Evolutionary conservation across 257 asterid species (phyloP), one percentile per base, ranked within the genome.

Genomic region (Anisodus tanguticus): DNA sequence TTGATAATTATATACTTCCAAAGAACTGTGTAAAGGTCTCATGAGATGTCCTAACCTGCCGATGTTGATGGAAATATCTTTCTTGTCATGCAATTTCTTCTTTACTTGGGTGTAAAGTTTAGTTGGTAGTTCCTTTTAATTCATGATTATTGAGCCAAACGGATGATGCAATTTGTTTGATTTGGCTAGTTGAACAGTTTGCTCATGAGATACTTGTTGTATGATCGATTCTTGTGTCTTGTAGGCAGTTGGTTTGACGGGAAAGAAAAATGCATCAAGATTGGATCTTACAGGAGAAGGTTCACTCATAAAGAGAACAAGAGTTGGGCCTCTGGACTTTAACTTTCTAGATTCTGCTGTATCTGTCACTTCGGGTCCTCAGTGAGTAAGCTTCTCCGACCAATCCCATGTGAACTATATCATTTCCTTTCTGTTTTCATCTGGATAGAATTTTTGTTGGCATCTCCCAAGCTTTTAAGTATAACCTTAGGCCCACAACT

Each of bases 311-410:
- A 89, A 91, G 90, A 97, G 91, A 90, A 87, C 99, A 31, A 90
- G 92, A 87, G 98, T 97, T 82, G 99, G 99, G 58, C 99, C 98
- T 35, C 85, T 95, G 54, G 99, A 97, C 59, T 93, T 94, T 84
- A 93, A 94, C 86, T 86, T 97, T 86, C 92, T 97, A 8, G 99
- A 97, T 89, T 97, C 99, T 82, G 99, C 98, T 51, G 81, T 97
- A 83, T 91, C 96, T 17, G 90, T 97, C 85, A 87, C 92, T 39
- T 91, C 94, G 83, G 92, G 97, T 83, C 90, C 91, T 78, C 97
- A 93, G 99, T 97, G 97, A 93, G 99, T 97, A 91, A 91, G 95
- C 98, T 93, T 92, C 95, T 91, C 91, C 91, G 67, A 82, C 92
- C 82, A 77, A 77, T 53, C 2, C 49, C 31, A 53, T 77, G 62